Evolutionary conservation across 257 asterid genomes (phyloP).

Genomic region (Jasminum sambac): DNA sequence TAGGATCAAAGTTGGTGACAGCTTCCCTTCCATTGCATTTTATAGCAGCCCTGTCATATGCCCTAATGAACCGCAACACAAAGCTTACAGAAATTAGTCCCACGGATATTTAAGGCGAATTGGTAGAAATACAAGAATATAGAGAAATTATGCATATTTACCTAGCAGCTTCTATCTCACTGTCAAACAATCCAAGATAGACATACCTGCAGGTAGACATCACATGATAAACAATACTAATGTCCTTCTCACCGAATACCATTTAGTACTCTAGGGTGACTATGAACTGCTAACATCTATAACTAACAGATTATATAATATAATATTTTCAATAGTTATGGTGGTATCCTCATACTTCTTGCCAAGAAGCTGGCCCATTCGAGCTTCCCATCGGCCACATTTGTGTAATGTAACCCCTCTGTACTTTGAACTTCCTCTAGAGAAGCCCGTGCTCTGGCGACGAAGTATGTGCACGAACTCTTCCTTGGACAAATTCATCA

Average conservation of each 20-base stretch:
- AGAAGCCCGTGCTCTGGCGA: conserved; percentile 90
- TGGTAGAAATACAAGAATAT: conserved; percentile 9
- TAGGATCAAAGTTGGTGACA: conserved; percentile 81
- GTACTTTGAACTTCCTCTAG: conserved; percentile 92
- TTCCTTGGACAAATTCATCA: conserved; percentile 79
- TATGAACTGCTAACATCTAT: background rate
- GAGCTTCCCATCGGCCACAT: conserved; percentile 99
- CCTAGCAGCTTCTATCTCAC: conserved; percentile 98
- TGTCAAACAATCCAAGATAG: conserved; percentile 93
- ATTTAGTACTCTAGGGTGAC: background rate
- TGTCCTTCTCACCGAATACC: background rate
- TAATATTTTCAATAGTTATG: background rate
- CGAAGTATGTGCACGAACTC: conserved; percentile 94
- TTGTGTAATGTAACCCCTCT: conserved; percentile 95
- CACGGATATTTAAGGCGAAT: background rate
- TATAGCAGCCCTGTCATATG: conserved; percentile 91
- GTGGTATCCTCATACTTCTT: conserved; percentile 63
- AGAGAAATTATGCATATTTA: conserved; percentile 27
- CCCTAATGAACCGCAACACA: conserved; percentile 50
- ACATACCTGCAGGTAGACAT: conserved; percentile 68
- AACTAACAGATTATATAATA: background rate
- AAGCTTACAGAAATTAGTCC: conserved; percentile 15
- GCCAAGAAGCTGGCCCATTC: conserved; percentile 99
- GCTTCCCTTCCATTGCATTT: conserved; percentile 90
- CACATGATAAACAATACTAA: conserved; percentile 23